Evolutionary conservation across 768 basidiomycete species (phyloP).

Genomic region (Xanthoconium stramineum): DNA sequence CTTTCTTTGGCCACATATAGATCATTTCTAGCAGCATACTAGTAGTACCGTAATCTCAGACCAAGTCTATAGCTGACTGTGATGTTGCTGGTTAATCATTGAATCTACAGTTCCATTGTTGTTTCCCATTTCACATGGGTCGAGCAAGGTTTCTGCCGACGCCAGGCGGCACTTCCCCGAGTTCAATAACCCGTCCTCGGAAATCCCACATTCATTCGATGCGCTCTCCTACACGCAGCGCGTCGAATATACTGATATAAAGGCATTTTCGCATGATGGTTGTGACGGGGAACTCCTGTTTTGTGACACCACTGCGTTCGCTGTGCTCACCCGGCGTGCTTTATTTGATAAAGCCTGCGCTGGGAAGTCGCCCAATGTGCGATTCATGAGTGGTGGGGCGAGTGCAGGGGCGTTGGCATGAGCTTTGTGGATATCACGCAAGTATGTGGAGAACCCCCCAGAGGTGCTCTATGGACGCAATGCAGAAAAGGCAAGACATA

Average conservation of each 20-base stretch:
- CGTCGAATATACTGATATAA: constrained; percentile 6
- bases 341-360: constrained; percentile 16
- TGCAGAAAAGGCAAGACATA: constrained; percentile 18
- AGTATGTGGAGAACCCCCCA: constrained; percentile 5
- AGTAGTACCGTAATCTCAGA: too few relatives aligned
- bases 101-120: too few relatives aligned
- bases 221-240: constrained; percentile 15
- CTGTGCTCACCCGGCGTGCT: constrained; percentile 10
- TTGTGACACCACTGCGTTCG: constrained; percentile 10
- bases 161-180: too few relatives aligned
- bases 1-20: too few relatives aligned
- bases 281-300: constrained; percentile 12
- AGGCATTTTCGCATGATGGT: background rate
- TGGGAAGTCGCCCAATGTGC: constrained; percentile 4
- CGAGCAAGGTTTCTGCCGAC: too few relatives aligned
- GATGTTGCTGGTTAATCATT: too few relatives aligned
- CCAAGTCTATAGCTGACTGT: too few relatives aligned
- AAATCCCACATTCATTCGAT: constrained; percentile 7
- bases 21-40: too few relatives aligned
- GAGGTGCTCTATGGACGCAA: constrained; percentile 5
- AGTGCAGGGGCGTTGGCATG: constrained; percentile 8
- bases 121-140: too few relatives aligned
- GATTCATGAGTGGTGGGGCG: constrained; percentile 18
- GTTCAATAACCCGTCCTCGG: constrained; percentile 2
- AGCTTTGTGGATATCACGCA: constrained; percentile 9